These are phyloP conservation scores for Ormosia semicastrata DNA, from an alignment of 306 rosid species.

Conservation along the genomic window DNA sequence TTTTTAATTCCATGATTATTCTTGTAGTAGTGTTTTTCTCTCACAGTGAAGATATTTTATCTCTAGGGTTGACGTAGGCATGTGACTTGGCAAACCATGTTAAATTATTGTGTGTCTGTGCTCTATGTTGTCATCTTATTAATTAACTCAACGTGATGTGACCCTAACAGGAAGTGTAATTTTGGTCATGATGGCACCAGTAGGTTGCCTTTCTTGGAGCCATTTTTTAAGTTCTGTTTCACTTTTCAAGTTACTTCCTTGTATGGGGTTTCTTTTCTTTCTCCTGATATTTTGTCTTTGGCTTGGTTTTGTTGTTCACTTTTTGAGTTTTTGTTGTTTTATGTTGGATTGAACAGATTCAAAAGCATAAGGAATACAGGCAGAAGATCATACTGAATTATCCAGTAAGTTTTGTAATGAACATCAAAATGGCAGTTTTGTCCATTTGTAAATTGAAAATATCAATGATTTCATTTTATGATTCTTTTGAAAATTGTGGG, in stretches of 20 bases:
- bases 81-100: no score
- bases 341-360: slow-evolving; percentile 56
- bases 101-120: no score
- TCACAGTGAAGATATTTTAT: no score
- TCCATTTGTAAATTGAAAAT: neutral
- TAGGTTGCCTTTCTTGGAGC: neutral
- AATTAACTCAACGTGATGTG: no score
- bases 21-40: no score
- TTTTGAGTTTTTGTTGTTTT: slow-evolving; percentile 14
- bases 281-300: slow-evolving; percentile 2
- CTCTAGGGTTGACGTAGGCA: no score
- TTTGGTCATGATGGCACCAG: neutral
- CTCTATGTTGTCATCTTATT: no score
- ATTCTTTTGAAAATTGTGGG: slow-evolving; percentile 4
- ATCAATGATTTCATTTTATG: slow-evolving; percentile 15
- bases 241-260: neutral
- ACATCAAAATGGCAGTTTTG: neutral
- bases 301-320: neutral
- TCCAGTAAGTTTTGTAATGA: slow-evolving; percentile 48
- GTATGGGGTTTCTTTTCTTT: neutral
- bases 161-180: neutral
- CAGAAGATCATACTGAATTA: slow-evolving; percentile 63
- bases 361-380: slow-evolving; percentile 77
- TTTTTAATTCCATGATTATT: no score
- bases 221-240: neutral